Base-by-base conservation (phyloP, 176 grass and related monocot species). In the Paspalum vaginatum region DNA sequence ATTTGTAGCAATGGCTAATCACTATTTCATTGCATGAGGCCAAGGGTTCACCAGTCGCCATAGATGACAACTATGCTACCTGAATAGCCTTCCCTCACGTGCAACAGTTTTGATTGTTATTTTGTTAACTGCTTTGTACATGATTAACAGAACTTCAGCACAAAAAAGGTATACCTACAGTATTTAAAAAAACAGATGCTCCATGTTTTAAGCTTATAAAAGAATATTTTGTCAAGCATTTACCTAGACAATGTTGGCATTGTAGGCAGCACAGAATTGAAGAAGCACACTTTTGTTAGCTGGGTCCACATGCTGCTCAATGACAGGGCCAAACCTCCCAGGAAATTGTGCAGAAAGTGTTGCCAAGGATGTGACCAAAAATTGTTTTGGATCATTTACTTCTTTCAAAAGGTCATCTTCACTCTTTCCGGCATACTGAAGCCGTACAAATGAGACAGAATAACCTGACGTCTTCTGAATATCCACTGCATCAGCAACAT, bases 361-460 rank as follows among this genome's bases (percentile, higher is more conserved):
- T 1, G 88, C 82, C 66, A 98, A 82, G 60, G 90, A 95, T 78
- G 90, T 89, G 52, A 98, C 90, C 21, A 95, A 40, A 80, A 89
- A 91, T 75, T 98, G 86, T 52, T 95, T 98, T 81, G 88, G 84
- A 75, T 98, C 95, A 74, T 75, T 88, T 79, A 98, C 90, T 78
- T 98, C 95, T 61, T 91, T 98, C 65, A 98, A 84, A 47, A 93
- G 90, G 76, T 93, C 90, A 85, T 94, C 90, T 70, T 98, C 95
- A 75, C 91, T 93, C 79, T 85, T 98, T 61, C 95, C 92, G 21
- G 88, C 88, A 88, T 93, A 92, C 39, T 98, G 95, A 81, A 98
- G 90, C 21, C 92, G 92, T 6, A 91, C 88, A 86, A 98, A 98
- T 49, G 95, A 88, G 49, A 91, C 86, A n/a, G 92, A 91, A 83